phyloP scores from a whole-genome alignment of 305 asterid species.

The Ajuga reptans region DNA sequence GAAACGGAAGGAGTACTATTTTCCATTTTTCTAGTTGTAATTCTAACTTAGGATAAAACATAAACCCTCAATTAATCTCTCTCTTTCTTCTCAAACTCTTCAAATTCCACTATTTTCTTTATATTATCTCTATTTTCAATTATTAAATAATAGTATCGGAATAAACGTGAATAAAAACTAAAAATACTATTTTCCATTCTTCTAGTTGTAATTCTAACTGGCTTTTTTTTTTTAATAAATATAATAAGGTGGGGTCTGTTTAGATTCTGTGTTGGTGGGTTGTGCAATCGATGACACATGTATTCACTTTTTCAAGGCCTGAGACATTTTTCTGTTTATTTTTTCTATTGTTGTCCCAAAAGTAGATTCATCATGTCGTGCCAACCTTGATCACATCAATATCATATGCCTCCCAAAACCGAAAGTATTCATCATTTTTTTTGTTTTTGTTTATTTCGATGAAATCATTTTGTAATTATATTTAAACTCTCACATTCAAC shows the following conservation, averaged over 20 bases:
- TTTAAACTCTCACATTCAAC: no score
- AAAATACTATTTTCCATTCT: no score
- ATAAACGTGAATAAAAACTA: no score
- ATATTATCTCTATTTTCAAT: no score
- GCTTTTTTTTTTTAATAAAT: conserved; percentile 1
- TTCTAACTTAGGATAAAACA: no score
- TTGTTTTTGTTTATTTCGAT: background rate
- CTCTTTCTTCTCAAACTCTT: no score
- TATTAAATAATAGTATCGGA: no score
- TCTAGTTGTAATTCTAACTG: conserved; percentile 29
- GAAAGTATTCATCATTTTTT: background rate
- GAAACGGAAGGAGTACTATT: no score
- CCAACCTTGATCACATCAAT: conserved; percentile 35
- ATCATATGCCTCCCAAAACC: conserved; percentile 5
- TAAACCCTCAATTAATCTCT: no score
- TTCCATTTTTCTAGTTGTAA: no score
- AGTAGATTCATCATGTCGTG: conserved; percentile 23
- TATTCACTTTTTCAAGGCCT: conserved; percentile 14
- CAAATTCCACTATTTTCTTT: no score
- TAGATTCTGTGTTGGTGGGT: conserved; percentile 26
- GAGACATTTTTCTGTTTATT: background rate
- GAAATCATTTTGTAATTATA: no score
- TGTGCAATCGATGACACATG: conserved; percentile 32
- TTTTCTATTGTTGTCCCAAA: background rate
- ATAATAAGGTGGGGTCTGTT: background rate